A percentile compares a stretch with the other conserved stretches of the same genome.
Evolutionary conservation across 257 asterid genomes (phyloP).

Genomic region (Paulownia fortunei): DNA sequence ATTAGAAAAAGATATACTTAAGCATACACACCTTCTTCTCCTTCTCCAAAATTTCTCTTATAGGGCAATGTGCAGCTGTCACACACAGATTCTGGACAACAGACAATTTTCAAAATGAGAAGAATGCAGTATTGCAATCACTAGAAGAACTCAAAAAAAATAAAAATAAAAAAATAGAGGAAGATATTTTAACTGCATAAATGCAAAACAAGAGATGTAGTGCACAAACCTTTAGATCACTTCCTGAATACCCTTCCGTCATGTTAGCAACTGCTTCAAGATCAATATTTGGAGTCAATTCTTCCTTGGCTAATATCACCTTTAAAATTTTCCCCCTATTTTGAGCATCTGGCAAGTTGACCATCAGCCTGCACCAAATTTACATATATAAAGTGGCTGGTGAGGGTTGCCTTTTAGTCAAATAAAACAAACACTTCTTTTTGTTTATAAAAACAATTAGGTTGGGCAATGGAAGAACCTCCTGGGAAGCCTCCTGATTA

Average conservation of each 20-base stretch:
- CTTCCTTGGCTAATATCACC: conserved; percentile 81
- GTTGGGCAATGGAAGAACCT: conserved; percentile 49
- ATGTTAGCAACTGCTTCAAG: conserved; percentile 79
- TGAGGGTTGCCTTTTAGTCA: neutral
- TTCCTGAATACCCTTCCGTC: conserved; percentile 94
- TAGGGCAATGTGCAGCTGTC: conserved; percentile 79
- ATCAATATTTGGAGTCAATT: conserved; percentile 64
- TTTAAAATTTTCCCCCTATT: conserved; percentile 72
- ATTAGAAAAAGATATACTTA: neutral
- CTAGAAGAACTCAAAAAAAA: neutral
- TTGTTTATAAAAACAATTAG: conserved; percentile 2
- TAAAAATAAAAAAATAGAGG: neutral
- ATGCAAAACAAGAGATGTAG: conserved; percentile 11
- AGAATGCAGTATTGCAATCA: conserved; percentile 5
- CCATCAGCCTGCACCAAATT: conserved; percentile 76
- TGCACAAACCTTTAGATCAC: conserved; percentile 87
- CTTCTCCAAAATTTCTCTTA: conserved; percentile 69
- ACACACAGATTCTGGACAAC: conserved; percentile 65
- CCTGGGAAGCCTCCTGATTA: conserved; percentile 93
- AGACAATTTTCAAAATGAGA: conserved; percentile 5
- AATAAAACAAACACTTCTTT: neutral
- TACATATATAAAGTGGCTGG: neutral
- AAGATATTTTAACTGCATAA: neutral
- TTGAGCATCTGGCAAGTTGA: conserved; percentile 81
- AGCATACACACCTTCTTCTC: conserved; percentile 58